Conservation (phyloP, 179 eudicot genomes). For the Vitellaria paradoxa region DNA sequence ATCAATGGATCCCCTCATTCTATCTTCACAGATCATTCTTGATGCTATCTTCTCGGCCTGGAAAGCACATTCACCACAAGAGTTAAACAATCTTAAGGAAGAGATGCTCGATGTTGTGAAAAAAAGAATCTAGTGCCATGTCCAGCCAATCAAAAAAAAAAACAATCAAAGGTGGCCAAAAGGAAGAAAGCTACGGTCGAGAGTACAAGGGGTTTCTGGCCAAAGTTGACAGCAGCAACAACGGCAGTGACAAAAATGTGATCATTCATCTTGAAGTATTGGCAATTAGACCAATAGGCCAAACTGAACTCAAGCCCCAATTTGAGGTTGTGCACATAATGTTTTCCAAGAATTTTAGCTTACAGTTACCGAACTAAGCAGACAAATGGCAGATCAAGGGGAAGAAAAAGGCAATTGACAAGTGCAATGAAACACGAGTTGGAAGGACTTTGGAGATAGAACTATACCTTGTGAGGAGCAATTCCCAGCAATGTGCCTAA, state of each 20-base stretch:
- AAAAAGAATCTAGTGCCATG: not conserved
- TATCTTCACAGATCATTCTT: constrained; percentile 91
- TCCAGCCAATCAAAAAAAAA: constrained; percentile 2
- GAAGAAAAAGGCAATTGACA: not conserved
- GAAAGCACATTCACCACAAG: constrained; percentile 10
- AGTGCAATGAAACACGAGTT: not conserved
- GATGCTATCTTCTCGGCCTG: constrained; percentile 99
- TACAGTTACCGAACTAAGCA: not conserved
- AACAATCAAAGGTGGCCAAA: not conserved
- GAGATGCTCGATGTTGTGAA: not conserved
- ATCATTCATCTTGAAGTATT: too few relatives aligned
- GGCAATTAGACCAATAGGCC: not conserved
- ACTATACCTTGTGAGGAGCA: constrained; percentile 78
- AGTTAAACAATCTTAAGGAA: constrained; percentile 10
- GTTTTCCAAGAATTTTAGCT: not conserved
- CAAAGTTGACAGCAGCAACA: too few relatives aligned
- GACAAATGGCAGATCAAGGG: not conserved
- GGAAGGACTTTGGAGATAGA: constrained; percentile 3
- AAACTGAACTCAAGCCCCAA: not conserved
- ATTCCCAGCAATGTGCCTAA: constrained; percentile 94
- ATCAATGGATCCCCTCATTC: constrained; percentile 99
- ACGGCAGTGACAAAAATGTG: too few relatives aligned
- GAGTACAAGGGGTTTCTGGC: not conserved
- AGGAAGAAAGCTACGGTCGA: not conserved
- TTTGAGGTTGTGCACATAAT: not conserved